Evolutionary conservation across 2,329 filamentous ascomycete genomes (phyloP).

Genomic region (Beauveria medogensis): DNA sequence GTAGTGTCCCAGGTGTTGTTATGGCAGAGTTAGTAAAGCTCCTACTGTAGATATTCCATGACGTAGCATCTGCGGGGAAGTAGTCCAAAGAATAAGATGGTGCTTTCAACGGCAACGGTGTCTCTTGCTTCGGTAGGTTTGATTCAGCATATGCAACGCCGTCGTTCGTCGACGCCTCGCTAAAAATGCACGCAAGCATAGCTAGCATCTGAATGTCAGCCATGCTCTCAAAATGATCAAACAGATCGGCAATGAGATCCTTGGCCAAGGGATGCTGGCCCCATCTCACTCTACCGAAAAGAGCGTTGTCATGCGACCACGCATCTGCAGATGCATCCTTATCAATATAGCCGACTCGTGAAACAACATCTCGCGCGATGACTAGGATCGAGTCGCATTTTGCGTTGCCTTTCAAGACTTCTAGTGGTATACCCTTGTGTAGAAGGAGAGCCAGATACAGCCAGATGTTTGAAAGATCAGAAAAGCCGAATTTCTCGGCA

Average conservation of each 20-base stretch:
- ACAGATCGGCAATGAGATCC: constrained; percentile 53
- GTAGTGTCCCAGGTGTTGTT: constrained; percentile 49
- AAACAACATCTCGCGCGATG: constrained; percentile 55
- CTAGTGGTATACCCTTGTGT: constrained; percentile 65
- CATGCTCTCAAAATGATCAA: constrained; percentile 52
- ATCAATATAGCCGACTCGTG: constrained; percentile 26
- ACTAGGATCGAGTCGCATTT: constrained; percentile 56
- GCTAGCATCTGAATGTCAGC: constrained; percentile 64
- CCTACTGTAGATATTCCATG: constrained; percentile 44
- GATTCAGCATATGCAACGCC: constrained; percentile 50
- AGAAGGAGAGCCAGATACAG: constrained; percentile 70
- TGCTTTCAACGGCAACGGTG: constrained; percentile 56
- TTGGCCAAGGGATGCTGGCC: constrained; percentile 56
- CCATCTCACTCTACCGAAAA: constrained; percentile 59
- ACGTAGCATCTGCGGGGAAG: constrained; percentile 49
- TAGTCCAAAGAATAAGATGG: constrained; percentile 60
- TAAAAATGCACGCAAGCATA: constrained; percentile 64
- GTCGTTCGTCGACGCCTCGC: constrained; percentile 48
- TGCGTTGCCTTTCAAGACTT: constrained; percentile 48
- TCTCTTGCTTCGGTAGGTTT: constrained; percentile 49
- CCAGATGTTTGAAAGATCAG: constrained; percentile 77
- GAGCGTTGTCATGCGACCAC: constrained; percentile 14
- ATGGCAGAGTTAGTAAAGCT: constrained; percentile 46
- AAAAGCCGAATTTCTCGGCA: constrained; percentile 60
- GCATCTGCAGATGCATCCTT: constrained; percentile 11